Base-by-base conservation (phyloP, 306 rosid species). In the Hippophae tibetana region DNA sequence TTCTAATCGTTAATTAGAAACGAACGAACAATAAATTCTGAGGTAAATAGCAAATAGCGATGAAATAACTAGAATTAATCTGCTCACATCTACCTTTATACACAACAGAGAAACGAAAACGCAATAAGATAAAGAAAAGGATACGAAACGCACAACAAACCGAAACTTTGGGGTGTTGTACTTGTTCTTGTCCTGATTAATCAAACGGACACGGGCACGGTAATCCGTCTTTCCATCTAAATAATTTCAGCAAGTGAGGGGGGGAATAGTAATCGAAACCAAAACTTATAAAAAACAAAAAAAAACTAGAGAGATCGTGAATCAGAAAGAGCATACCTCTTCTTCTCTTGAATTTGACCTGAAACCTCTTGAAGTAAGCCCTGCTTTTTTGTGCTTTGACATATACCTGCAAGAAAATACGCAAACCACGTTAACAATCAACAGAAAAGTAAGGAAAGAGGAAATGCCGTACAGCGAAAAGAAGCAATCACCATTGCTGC, bases 181-280 rank as follows among this genome's bases (percentile, higher is more conserved):
- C 51, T 87, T 90, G 70, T 90, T 90, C 57, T 90, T 90, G 54
- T 92, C 98, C 43, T 92, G 98, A 10, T 92, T 92, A n/a, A 92
- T 87, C 48, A 90, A 63, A 26, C 98, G 79, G 61, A 87, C 79
- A 68, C 98, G 77, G 9, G 98, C 98, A 0, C 98, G 71, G 57
- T 92, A 92, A 50, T 92, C 98, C 0, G 98, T 92, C 79, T 87
- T 92, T 0, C 98, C 96, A 78, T 77, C 98, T 92, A 89, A 2
- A 7, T 13, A 62, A 10, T 11, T 48, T 48, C 44, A 13, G 3
- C 6, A 14, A 13, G 41, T 10, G 27, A 52, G 42, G 52, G 5
- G 1, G 8, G 8, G 7, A 42, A 58, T 11, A 10, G 7, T 6
- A 3, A 6, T 56, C 0, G 13, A 3, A 3, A 69, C 1, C 6